These are phyloP conservation scores for Davidsoniella neocaledoniae DNA, from an alignment of 2,329 filamentous ascomycete species.

Conservation along the genomic window DNA sequence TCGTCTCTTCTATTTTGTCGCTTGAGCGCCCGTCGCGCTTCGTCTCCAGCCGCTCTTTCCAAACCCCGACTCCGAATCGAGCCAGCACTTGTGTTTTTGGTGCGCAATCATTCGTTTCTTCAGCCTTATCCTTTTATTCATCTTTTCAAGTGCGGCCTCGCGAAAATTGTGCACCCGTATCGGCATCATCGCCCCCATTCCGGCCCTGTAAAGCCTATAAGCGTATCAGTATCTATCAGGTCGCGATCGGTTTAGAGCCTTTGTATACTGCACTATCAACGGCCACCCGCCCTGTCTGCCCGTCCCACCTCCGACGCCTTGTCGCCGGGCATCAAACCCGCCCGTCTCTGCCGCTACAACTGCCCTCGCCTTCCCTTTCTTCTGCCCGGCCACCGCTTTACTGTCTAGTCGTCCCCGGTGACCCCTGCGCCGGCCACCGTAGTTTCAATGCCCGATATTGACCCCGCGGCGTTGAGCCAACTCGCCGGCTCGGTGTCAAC, in stretches of 20 bases:
- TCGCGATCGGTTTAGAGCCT: too few species aligned
- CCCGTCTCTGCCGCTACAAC: too few species aligned
- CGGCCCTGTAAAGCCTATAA: background rate
- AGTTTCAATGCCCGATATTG: slow-evolving; percentile 47
- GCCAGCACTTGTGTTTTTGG: background rate
- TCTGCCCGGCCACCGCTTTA: background rate
- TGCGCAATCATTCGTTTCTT: background rate
- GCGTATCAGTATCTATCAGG: background rate
- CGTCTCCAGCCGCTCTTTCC: background rate
- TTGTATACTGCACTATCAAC: background rate
- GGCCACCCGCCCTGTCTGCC: too few species aligned
- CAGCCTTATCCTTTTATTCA: slow-evolving; percentile 4
- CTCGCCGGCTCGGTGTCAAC: slow-evolving; percentile 35
- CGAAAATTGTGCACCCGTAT: background rate
- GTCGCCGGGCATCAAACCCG: too few species aligned
- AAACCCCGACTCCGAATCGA: background rate
- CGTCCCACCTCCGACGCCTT: too few species aligned
- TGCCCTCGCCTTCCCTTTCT: background rate
- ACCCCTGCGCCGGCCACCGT: slow-evolving; percentile 6
- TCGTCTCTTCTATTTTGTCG: background rate
- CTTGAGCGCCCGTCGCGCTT: background rate
- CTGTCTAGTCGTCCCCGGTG: slow-evolving; percentile 14
- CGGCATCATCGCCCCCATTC: background rate
- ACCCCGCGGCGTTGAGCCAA: slow-evolving; percentile 51
- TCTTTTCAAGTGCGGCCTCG: too few species aligned